phyloP scores from a whole-genome alignment of 306 rosid species.

The Castanopsis chinensis region DNA sequence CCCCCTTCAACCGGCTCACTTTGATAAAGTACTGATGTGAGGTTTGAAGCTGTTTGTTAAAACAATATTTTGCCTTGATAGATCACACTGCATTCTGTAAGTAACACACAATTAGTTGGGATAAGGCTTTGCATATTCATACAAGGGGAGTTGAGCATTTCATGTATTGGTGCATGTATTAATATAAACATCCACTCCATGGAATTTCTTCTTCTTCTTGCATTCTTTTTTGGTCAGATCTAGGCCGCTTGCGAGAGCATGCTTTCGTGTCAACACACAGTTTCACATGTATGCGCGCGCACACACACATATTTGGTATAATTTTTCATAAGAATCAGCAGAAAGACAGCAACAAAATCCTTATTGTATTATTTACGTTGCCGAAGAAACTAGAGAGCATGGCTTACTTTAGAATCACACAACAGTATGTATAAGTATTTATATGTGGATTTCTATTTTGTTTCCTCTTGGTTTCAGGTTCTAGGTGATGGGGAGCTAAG shows the following conservation, averaged over 20 bases:
- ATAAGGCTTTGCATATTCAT: not conserved
- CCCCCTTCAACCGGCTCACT: not conserved
- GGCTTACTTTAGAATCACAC: not conserved
- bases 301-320: no score
- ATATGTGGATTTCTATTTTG: not conserved
- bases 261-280: not conserved
- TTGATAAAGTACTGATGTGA: not conserved
- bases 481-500: conserved; percentile 81
- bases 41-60: not conserved
- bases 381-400: not conserved
- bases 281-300: not conserved
- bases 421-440: not conserved
- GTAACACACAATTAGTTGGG: not conserved
- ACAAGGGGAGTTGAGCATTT: not conserved
- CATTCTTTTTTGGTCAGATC: not conserved
- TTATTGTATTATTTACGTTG: not conserved
- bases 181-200: not conserved
- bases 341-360: not conserved
- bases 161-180: not conserved
- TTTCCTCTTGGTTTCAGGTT: conserved; percentile 48
- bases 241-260: not conserved
- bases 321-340: not conserved
- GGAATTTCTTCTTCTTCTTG: not conserved
- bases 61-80: not conserved
- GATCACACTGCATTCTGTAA: not conserved